Base-by-base conservation (phyloP, 2,329 filamentous ascomycete species). In the Calonectria hawksworthii region DNA sequence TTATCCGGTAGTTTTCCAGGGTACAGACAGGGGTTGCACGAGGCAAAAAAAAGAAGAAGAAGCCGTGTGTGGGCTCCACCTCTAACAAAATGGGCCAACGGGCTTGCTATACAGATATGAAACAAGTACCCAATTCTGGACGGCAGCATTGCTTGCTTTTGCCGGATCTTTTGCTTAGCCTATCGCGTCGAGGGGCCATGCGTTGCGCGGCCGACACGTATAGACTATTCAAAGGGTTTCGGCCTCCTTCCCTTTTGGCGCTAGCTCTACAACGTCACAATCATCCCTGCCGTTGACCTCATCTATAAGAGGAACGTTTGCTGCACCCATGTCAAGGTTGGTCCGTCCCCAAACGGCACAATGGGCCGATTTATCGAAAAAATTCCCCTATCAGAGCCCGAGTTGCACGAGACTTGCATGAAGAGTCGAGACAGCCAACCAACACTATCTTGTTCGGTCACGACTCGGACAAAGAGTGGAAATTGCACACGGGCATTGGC, bases 281-380 rank as follows among this genome's bases (percentile, higher is more conserved):
- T 64, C 56, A 51, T 64, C 66, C 71, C 34, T 47, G 71, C 56
- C 34, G 26, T 44, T 73, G 65, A 73, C 66, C 47, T 41, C 70
- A 69, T 71, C 56, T 28, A 26, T 21, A 41, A 11, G 26, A 38
- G 56, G 34, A 38, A 63, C 56, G 36, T 28, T 63, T 63, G 36
- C 23, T 28, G n/a, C 34, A 63, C n/a, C 56, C 56, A 26, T 41
- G 34, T 38, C 56, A 23, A 23, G 34, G n/a, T 61, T 38, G 56
- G n/a, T 21, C 8, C n/a, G 56, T 34, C 23, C 54, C 32, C 7
- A 41, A 38, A 30, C 3, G 56, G 56, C 56, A 63, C n/a, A 28
- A 63, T 28, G 14, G 23, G 38, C 34, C 34, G 34, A 63, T 41
- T 63, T 10, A 41, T 28, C 34, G 5, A 63, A 7, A 7, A 41